Conservation (phyloP, 345 rosid genomes). For the Sonneratia caseolaris region DNA sequence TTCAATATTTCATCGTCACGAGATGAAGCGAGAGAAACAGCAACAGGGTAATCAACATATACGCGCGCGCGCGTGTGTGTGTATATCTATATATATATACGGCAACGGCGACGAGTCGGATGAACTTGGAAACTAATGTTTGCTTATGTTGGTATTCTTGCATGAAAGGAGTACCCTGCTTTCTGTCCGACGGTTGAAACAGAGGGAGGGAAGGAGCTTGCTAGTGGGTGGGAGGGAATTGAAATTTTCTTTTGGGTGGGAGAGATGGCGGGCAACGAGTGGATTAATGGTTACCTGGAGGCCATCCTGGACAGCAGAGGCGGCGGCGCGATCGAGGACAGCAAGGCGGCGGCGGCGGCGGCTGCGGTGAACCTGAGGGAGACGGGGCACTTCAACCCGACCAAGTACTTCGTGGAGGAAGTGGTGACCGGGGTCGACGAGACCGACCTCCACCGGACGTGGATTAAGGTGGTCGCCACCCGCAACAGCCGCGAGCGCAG, state of each 20-base stretch:
- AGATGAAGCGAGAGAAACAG: too few species aligned
- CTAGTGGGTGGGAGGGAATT: not conserved
- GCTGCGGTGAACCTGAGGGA: slow-evolving; percentile 27
- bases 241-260: not conserved
- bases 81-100: too few species aligned
- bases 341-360: slow-evolving; percentile 25
- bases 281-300: slow-evolving; percentile 95
- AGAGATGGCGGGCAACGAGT: slow-evolving; percentile 84
- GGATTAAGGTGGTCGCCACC: slow-evolving; percentile 96
- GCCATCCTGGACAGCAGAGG: slow-evolving; percentile 79
- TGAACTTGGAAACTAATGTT: too few species aligned
- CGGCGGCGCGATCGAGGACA: slow-evolving; percentile 36
- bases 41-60: too few species aligned
- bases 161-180: too few species aligned
- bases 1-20: too few species aligned
- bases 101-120: too few species aligned
- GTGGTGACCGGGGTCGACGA: slow-evolving; percentile 92
- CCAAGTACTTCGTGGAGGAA: slow-evolving; percentile 88
- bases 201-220: not conserved
- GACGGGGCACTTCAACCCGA: slow-evolving; percentile 63
- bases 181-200: not conserved
- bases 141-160: too few species aligned
- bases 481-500: slow-evolving; percentile 88
- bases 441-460: slow-evolving; percentile 75
- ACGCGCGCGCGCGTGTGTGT: too few species aligned